Percentiles rank a stretch among this genome's conserved stretches.
Evolutionary conservation across 768 basidiomycete species (phyloP).

Genomic region (Termitomyces sp.): DNA sequence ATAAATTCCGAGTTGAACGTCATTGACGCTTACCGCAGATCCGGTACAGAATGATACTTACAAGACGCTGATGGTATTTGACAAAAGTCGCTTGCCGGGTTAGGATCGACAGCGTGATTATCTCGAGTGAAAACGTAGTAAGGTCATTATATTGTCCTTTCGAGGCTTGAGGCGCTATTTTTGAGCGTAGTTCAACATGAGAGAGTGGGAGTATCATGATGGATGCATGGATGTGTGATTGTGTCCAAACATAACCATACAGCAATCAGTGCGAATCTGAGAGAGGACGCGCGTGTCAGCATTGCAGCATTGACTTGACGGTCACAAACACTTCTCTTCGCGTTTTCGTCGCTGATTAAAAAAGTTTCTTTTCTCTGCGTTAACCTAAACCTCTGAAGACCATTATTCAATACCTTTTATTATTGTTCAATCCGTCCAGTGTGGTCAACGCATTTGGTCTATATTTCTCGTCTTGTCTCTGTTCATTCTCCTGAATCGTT

Average conservation of each 20-base stretch:
- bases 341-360: background rate
- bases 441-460: conserved; percentile 1
- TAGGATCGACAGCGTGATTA: background rate
- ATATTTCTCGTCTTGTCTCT: conserved; percentile 1
- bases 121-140: background rate
- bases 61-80: background rate
- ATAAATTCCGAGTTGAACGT: background rate
- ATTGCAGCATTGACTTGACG: background rate
- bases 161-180: background rate
- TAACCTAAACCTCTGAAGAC: background rate
- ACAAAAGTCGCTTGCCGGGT: background rate
- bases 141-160: background rate
- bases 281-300: background rate
- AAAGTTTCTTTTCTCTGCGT: background rate
- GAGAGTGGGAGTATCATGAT: too few relatives aligned
- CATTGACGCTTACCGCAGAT: background rate
- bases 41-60: background rate
- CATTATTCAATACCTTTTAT: too few relatives aligned
- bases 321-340: background rate
- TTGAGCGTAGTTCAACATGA: background rate
- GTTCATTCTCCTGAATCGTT: background rate
- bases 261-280: background rate
- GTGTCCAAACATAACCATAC: background rate
- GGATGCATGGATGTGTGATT: too few relatives aligned
- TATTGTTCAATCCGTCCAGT: too few relatives aligned